Base-by-base conservation (phyloP, 1,139 yeast species). In the Pneumocystis murina region DNA sequence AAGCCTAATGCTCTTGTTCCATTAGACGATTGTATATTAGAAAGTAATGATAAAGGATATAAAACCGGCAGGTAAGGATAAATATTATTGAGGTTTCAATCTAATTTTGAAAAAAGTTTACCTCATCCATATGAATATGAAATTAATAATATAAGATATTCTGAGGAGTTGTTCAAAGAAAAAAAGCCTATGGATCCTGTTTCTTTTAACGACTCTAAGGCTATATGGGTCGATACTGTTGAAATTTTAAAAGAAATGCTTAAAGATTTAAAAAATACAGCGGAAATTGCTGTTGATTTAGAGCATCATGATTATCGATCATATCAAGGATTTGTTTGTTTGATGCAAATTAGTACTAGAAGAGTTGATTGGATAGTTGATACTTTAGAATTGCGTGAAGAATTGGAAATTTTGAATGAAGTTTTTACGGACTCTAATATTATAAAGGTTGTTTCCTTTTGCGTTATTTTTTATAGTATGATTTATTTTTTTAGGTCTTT, bases 291-390 rank as follows among this genome's bases (percentile, higher is more conserved):
- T 0, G 86, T 94, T n/a, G 99, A 94, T 78, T 80, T 94, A 68
- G 99, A 94, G 72, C 98, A 94, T 74, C 98, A 94, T 72, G 97
- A 91, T 71, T 87, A 82, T 72, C 80, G 97, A 74, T 80, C 96
- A 0, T 94, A 87, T 70, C 85, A 86, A 69, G 99, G 99, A 61
- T 77, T 94, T 62, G 95, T 91, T 0, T 90, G 94, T 73, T 77
- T 94, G 63, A 89, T 94, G 96, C 99, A 94, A 75, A 85, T 94
- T 24, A 86, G 95, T 63, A 85, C 86, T 61, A 77, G 95, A 64
- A 82, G 83, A n/a, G 79, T 82, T 67, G 98, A 83, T 73, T 94
- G 84, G 85, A 77, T 89, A n/a, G 78, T 89, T 3, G 96, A 89
- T 71, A 86, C 96, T 0, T 78, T 85, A 36, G 82, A 81, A 1